Conservation (phyloP, 768 basidiomycete genomes). For the Terana coerulea region DNA sequence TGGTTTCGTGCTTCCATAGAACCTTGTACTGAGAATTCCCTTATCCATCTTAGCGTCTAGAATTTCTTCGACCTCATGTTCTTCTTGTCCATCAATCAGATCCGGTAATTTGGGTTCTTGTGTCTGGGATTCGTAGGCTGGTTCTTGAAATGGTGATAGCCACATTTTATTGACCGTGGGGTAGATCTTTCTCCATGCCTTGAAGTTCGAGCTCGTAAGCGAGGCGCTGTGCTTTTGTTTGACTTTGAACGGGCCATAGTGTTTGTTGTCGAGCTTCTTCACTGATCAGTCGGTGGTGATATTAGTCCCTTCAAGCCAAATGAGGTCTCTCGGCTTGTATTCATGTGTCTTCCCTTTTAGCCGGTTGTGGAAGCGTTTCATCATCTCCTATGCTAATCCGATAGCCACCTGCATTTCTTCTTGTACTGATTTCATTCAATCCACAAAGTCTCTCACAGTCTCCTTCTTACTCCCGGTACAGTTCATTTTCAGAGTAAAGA, state of each 20-base stretch:
- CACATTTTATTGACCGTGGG: slow-evolving; percentile 21
- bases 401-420: slow-evolving; percentile 15
- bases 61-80: slow-evolving; percentile 20
- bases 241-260: slow-evolving; percentile 25
- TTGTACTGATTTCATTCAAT: slow-evolving; percentile 17
- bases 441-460: slow-evolving; percentile 15
- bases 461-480: slow-evolving; percentile 6
- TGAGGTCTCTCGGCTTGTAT: slow-evolving; percentile 21
- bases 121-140: slow-evolving; percentile 10
- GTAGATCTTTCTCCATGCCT: slow-evolving; percentile 25
- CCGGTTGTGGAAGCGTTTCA: slow-evolving; percentile 23
- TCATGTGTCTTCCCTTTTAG: not conserved
- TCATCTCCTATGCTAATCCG: slow-evolving; percentile 20
- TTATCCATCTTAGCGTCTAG: slow-evolving; percentile 11
- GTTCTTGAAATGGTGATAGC: slow-evolving; percentile 14
- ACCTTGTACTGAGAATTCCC: slow-evolving; percentile 21
- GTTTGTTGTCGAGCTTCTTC: slow-evolving; percentile 23
- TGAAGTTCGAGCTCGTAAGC: slow-evolving; percentile 24
- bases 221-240: slow-evolving; percentile 16
- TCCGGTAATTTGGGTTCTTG: slow-evolving; percentile 14
- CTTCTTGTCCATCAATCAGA: slow-evolving; percentile 6
- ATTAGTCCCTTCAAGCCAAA: slow-evolving; percentile 26
- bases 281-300: slow-evolving; percentile 21
- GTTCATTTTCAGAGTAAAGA: slow-evolving; percentile 10
- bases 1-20: slow-evolving; percentile 24